These are phyloP conservation scores for Suillus subaureus DNA, from an alignment of 768 basidiomycete genomes.

Conservation along the genomic window DNA sequence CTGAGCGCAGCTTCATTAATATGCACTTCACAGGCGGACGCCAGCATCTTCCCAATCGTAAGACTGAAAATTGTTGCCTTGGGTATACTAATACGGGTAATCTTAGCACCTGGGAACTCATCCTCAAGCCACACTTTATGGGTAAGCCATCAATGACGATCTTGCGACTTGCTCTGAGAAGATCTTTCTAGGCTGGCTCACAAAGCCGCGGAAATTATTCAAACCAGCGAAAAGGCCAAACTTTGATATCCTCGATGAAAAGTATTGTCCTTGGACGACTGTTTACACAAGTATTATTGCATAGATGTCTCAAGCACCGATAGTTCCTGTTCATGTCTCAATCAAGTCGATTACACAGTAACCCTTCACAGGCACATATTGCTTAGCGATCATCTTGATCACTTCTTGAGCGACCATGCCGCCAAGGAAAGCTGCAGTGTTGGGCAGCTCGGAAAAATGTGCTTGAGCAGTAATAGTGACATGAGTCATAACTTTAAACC, in stretches of 20 bases:
- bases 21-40: conserved; percentile 17
- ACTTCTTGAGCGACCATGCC: conserved; percentile 95
- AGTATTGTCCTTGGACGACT: not conserved
- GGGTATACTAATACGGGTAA: not conserved
- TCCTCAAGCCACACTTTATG: conserved; percentile 24
- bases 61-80: not conserved
- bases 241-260: not conserved
- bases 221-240: conserved; percentile 2
- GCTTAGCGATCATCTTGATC: conserved; percentile 98
- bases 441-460: conserved; percentile 85
- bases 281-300: not conserved
- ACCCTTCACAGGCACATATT: conserved; percentile 90
- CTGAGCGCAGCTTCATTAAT: not conserved
- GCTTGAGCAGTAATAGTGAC: conserved; percentile 60
- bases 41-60: conserved; percentile 20
- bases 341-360: conserved; percentile 85
- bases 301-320: conserved; percentile 31
- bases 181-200: conserved; percentile 10
- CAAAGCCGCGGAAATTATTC: conserved; percentile 13
- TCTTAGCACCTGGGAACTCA: conserved; percentile 18
- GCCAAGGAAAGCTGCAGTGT: conserved; percentile 90
- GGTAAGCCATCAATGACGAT: not conserved
- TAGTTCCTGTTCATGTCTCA: conserved; percentile 70
- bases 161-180: not conserved
- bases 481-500: conserved; percentile 4